Conservation (phyloP, 108 stramenopile genomes). For the Pseudonitzschia multiseries region DNA sequence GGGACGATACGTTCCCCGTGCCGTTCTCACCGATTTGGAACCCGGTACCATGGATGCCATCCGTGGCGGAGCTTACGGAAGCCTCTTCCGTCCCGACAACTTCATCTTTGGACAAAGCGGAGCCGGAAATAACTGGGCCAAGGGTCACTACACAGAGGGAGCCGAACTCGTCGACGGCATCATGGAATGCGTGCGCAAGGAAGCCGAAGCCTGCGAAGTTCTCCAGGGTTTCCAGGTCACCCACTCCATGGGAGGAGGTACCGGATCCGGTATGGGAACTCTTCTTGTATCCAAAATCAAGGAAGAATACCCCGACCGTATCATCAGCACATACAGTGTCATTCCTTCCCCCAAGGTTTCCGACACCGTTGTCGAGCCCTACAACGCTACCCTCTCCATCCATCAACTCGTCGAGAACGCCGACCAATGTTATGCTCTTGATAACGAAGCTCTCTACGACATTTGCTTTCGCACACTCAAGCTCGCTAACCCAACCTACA, state of each 20-base stretch:
- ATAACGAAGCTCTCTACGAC: slow-evolving; percentile 97
- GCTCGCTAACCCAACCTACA: slow-evolving; percentile 88
- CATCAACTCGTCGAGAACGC: slow-evolving; percentile 98
- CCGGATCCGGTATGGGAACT: slow-evolving; percentile 93
- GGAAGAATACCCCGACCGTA: slow-evolving; percentile 95
- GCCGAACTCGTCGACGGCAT: slow-evolving; percentile 94
- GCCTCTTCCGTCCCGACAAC: slow-evolving; percentile 95
- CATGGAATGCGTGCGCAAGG: slow-evolving; percentile 94
- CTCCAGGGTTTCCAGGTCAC: slow-evolving; percentile 91
- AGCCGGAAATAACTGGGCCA: slow-evolving; percentile 94
- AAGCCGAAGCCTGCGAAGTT: slow-evolving; percentile 88
- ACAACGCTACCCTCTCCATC: slow-evolving; percentile 96
- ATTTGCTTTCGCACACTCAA: slow-evolving; percentile 94
- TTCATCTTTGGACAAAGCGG: slow-evolving; percentile 94
- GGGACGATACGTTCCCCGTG: slow-evolving; percentile 91
- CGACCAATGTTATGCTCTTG: slow-evolving; percentile 94
- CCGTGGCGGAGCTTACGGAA: slow-evolving; percentile 70
- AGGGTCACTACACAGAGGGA: slow-evolving; percentile 97
- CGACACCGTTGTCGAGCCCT: slow-evolving; percentile 95
- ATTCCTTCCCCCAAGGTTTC: slow-evolving; percentile 96
- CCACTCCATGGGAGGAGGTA: slow-evolving; percentile 93
- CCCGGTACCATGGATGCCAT: slow-evolving; percentile 93
- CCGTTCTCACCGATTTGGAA: slow-evolving; percentile 89
- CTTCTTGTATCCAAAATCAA: slow-evolving; percentile 94
- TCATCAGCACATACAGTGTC: slow-evolving; percentile 90